Conservation (phyloP, 2,329 filamentous ascomycete genomes). For the Rhynchosporium graminicola region DNA sequence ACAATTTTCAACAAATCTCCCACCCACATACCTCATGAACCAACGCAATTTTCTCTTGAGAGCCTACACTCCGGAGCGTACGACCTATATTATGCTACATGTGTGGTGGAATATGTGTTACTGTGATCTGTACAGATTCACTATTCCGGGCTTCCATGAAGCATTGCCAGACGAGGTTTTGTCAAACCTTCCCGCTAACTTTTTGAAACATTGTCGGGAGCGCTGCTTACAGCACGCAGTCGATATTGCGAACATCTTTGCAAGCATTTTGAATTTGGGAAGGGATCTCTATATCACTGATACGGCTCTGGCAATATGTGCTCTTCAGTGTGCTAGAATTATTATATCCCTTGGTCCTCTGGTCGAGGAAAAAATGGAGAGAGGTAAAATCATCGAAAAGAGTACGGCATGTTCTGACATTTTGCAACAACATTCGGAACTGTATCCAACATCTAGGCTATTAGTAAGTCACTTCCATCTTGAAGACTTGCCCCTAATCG, state of each 20-base stretch:
- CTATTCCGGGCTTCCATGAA: not conserved
- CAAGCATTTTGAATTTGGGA: not conserved
- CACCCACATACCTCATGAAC: not conserved
- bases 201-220: slow-evolving; percentile 1
- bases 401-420: not conserved
- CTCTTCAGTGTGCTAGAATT: slow-evolving; percentile 3
- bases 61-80: slow-evolving; percentile 5
- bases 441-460: slow-evolving; percentile 6
- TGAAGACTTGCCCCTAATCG: not conserved
- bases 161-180: not conserved
- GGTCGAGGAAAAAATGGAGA: not conserved
- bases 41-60: slow-evolving; percentile 2
- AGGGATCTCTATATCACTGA: slow-evolving; percentile 3
- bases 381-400: not conserved
- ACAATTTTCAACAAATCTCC: slow-evolving; percentile 1
- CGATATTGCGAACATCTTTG: not conserved
- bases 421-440: not conserved
- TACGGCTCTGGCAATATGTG: slow-evolving; percentile 1
- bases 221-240: slow-evolving; percentile 4
- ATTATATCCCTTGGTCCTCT: slow-evolving; percentile 1
- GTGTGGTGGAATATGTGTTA: slow-evolving; percentile 7
- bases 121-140: slow-evolving; percentile 8
- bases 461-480: not conserved
- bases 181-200: not conserved
- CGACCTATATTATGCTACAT: slow-evolving; percentile 6